A percentile compares a stretch with the other conserved stretches of the same genome.
Conservation (phyloP, 1,284 basidiomycete species). For the Xanthoconium separans region DNA sequence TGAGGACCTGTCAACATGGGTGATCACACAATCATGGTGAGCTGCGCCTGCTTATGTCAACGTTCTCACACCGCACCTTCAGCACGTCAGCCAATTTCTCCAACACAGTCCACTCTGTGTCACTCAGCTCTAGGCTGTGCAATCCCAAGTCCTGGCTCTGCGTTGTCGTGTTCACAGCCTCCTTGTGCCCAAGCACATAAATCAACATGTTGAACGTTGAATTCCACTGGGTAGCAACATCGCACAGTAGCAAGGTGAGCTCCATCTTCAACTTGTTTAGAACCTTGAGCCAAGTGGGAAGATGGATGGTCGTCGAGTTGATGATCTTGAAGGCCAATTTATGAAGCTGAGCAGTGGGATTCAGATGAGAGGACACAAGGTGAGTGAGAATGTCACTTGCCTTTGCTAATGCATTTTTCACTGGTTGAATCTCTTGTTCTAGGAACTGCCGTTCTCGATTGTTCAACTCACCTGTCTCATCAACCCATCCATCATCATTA, state of each 20-base stretch:
- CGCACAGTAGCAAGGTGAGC: background rate
- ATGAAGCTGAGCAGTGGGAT: background rate
- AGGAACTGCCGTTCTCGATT: background rate
- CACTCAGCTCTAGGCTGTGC: background rate
- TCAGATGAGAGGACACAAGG: background rate
- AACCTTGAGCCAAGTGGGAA: background rate
- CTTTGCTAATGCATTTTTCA: background rate
- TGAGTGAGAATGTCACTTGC: background rate
- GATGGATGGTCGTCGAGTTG: background rate
- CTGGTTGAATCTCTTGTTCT: background rate
- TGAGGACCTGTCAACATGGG: conserved; percentile 8
- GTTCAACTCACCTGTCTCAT: background rate
- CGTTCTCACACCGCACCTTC: background rate
- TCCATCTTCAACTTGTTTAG: background rate
- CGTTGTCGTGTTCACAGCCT: background rate
- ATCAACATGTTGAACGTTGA: conserved; percentile 2
- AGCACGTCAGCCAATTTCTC: background rate
- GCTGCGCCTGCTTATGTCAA: background rate
- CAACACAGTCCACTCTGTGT: background rate
- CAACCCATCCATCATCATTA: background rate
- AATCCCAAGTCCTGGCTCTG: background rate
- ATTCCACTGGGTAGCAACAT: conserved; percentile 2
- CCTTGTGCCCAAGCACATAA: background rate
- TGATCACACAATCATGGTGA: background rate
- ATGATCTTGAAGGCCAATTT: background rate